Evolutionary conservation across 306 rosid species (phyloP), one percentile per base, ranked within the genome.

Genomic region (Chamaecrista fasciculata): DNA sequence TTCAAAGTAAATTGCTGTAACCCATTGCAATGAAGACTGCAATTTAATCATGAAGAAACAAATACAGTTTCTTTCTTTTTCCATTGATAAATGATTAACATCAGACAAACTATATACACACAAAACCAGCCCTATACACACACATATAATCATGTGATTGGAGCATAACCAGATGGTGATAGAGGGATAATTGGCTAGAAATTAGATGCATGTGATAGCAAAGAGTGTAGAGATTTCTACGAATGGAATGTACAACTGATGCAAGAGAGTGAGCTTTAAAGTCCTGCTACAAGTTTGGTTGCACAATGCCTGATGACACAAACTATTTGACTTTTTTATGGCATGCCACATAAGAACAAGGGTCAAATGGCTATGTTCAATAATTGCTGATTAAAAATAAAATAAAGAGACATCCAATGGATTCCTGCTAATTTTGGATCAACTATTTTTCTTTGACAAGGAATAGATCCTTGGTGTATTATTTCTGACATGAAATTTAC

Each of bases 111-210:
- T 43, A 44, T 14, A 40, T 24, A 47, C 16, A n/a, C n/a, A n/a
- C n/a, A n/a, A n/a, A 39, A 52, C 52, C 18, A 52, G 8, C 34
- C 33, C 19, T 57, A 24, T 20, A 44, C 15, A 46, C 48, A 46
- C 48, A 31, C 2, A 19, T 37, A 11, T 40, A 29, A 66, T 19
- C 49, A 56, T 36, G 29, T 42, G 19, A 15, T 20, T 56, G 14
- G 62, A 66, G 33, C 24, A 46, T 9, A 55, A 42, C 64, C 37
- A 52, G 33, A n/a, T n/a, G n/a, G n/a, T n/a, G n/a, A n/a, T n/a
- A n/a, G n/a, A n/a, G n/a, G n/a, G n/a, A n/a, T n/a, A n/a, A n/a
- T 66, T 26, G 37, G 20, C 37, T 47, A 57, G 48, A 25, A 75
- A 59, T 44, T 49, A 60, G 18, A 26, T 2, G 2, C 14, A 37